These are phyloP conservation scores for Ilyonectria sp. DNA, from an alignment of 2,329 filamentous ascomycete genomes.

Conservation along the genomic window DNA sequence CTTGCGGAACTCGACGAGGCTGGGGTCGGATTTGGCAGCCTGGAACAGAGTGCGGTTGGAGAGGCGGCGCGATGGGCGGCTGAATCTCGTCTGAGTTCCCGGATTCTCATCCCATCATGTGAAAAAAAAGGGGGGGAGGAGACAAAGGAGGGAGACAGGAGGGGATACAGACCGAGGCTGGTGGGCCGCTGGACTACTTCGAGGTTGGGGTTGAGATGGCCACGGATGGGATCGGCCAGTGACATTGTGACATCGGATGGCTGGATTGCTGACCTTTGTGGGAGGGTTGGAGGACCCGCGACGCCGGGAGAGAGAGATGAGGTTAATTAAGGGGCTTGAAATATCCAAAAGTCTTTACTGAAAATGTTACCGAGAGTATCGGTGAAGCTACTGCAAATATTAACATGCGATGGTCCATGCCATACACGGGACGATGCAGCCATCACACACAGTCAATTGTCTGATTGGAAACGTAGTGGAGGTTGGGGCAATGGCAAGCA, in stretches of 20 bases:
- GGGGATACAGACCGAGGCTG: constrained; percentile 3
- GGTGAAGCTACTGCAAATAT: background rate
- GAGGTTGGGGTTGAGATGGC: constrained; percentile 16
- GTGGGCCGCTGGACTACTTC: constrained; percentile 12
- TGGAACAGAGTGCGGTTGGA: background rate
- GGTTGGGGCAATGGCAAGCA: constrained; percentile 14
- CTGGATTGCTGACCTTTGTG: background rate
- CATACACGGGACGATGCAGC: background rate
- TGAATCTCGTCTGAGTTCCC: background rate
- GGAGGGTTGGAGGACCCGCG: background rate
- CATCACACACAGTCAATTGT: background rate
- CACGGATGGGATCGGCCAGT: constrained; percentile 2
- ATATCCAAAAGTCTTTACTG: background rate
- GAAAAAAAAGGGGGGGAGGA: too few species aligned
- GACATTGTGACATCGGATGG: background rate
- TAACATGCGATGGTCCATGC: background rate
- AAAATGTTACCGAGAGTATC: background rate
- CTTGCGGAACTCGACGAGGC: background rate
- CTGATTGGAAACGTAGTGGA: constrained; percentile 10
- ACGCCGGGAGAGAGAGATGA: background rate
- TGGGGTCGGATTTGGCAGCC: background rate
- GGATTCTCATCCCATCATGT: background rate
- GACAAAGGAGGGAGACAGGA: background rate
- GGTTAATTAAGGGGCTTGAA: background rate
- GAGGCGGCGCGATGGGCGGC: background rate